phyloP scores from a whole-genome alignment of 2,329 filamentous ascomycete genomes.

The Aureobasidium sp. region DNA sequence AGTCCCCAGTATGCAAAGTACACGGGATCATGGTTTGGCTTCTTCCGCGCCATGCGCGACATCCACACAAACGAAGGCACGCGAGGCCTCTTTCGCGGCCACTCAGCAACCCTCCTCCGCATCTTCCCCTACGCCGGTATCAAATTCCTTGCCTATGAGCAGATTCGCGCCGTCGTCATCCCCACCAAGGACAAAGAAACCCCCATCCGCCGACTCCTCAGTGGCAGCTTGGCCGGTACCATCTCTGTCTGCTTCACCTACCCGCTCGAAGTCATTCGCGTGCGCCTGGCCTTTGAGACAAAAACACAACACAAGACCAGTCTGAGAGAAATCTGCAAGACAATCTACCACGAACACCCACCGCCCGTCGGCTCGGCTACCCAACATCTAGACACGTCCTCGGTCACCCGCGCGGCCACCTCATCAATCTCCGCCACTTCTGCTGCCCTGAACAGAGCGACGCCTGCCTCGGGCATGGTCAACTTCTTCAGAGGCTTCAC shows the following conservation, averaged over 20 bases:
- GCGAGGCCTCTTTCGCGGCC: conserved; percentile 78
- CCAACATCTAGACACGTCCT: conserved; percentile 19
- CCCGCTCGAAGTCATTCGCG: conserved; percentile 84
- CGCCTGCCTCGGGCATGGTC: conserved; percentile 60
- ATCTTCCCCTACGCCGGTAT: conserved; percentile 98
- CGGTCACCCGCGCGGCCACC: conserved; percentile 28
- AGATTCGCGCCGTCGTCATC: conserved; percentile 78
- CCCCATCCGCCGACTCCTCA: conserved; percentile 63
- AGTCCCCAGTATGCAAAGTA: conserved; percentile 94
- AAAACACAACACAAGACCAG: conserved; percentile 64
- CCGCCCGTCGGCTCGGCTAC: conserved; percentile 25
- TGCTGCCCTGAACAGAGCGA: conserved; percentile 43
- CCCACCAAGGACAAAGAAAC: conserved; percentile 68
- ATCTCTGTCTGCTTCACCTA: conserved; percentile 96
- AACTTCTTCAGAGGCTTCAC: conserved; percentile 97
- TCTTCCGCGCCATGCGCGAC: conserved; percentile 72
- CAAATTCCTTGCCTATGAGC: conserved; percentile 97
- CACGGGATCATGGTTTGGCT: conserved; percentile 77
- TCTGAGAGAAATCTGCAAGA: conserved; percentile 67
- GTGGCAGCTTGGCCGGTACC: conserved; percentile 71
- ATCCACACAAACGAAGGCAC: conserved; percentile 72
- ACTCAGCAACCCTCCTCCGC: conserved; percentile 85
- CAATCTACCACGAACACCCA: conserved; percentile 75
- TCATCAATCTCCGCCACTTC: conserved; percentile 38
- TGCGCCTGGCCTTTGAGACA: conserved; percentile 92